phyloP scores from a whole-genome alignment of 2,329 filamentous ascomycete species.

The Seiridium cupressi region DNA sequence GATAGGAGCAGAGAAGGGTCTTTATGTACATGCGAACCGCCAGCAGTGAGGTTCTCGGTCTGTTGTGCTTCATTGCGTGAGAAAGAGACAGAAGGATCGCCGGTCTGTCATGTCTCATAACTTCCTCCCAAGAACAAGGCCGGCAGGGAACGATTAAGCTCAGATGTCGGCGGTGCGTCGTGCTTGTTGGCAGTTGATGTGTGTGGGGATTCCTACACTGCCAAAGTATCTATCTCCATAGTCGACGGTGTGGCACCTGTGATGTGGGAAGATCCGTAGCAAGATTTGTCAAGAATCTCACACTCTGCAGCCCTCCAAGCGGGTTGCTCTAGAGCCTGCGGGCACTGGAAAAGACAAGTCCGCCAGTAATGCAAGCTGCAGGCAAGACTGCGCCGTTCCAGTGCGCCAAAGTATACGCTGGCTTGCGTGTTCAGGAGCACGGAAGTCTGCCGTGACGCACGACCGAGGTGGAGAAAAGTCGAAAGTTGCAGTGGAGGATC shows the following conservation, averaged over 20 bases:
- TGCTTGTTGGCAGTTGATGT: not conserved
- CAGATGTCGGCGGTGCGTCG: not conserved
- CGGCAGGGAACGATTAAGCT: not conserved
- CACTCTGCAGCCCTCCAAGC: not conserved
- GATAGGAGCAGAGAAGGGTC: not conserved
- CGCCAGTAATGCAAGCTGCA: not conserved
- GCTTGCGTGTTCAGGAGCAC: conserved; percentile 3
- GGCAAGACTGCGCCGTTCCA: not conserved
- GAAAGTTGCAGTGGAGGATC: conserved; percentile 4
- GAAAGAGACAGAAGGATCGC: not conserved
- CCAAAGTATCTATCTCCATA: not conserved
- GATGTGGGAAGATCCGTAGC: conserved; percentile 2
- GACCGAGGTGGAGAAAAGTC: not conserved
- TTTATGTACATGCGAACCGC: conserved; percentile 1
- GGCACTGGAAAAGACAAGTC: not conserved
- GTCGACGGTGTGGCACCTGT: not conserved
- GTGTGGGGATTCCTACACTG: not conserved
- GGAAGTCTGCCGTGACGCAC: conserved; percentile 4
- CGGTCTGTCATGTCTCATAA: conserved; percentile 8
- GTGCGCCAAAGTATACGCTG: conserved; percentile 6
- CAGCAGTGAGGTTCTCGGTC: not conserved
- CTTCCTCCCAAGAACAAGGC: not conserved
- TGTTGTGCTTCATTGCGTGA: not conserved
- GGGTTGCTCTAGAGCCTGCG: not conserved
- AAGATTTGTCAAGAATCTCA: not conserved